phyloP scores from a whole-genome alignment of 1,139 yeast species.

The Saccharomyces hybrid region DNA sequence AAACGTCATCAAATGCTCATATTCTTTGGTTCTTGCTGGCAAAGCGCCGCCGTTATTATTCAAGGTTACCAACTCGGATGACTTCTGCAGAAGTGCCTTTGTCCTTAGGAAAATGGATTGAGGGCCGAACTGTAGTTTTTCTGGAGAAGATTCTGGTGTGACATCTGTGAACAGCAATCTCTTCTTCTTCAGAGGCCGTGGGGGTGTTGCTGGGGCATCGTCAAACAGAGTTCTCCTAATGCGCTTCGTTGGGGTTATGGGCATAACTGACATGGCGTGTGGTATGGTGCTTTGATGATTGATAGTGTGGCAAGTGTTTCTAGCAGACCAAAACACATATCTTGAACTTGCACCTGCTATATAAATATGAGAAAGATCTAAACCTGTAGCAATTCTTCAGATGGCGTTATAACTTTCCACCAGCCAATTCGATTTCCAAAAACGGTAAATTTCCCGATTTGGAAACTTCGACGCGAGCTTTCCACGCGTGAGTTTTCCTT shows the following conservation, averaged over 20 bases:
- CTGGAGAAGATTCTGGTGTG: constrained; percentile 13
- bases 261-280: not conserved
- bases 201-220: not conserved
- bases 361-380: not conserved
- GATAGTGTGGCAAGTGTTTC: not conserved
- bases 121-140: constrained; percentile 20
- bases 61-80: constrained; percentile 15
- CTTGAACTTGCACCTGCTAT: not conserved
- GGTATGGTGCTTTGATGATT: not conserved
- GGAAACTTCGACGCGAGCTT: not conserved
- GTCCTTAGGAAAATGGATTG: constrained; percentile 22
- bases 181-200: constrained; percentile 2
- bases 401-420: not conserved
- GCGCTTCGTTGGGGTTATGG: not conserved
- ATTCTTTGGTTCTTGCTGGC: constrained; percentile 50
- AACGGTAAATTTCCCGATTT: not conserved
- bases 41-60: constrained; percentile 18
- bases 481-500: not conserved
- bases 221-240: not conserved
- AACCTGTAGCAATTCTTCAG: not conserved
- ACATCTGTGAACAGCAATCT: not conserved
- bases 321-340: too few species aligned
- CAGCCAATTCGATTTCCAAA: not conserved
- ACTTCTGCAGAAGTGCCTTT: constrained; percentile 27
- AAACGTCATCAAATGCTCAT: constrained; percentile 41